Evolutionary conservation across 176 grass and related monocot species (phyloP), one percentile per base, ranked within the genome.

Genomic region (Pontederia paniculata): DNA sequence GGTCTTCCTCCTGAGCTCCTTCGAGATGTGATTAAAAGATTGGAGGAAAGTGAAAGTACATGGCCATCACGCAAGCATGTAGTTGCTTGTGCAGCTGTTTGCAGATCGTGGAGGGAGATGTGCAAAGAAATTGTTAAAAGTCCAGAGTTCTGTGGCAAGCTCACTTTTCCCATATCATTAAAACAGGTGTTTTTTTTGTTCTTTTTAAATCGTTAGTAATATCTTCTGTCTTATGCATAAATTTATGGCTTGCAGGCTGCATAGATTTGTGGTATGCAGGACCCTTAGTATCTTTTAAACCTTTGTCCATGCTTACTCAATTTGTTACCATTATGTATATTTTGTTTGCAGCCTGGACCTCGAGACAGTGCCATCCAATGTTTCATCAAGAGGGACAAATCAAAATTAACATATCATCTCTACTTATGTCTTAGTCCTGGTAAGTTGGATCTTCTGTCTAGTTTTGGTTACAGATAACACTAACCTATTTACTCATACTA

Each of bases 341-440:
- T 37, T 37, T 37, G 28, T 83, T 78, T 72, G 45, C 75, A 99
- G 94, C 94, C 94, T 66, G 94, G 94, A 3, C 80, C 94, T 70
- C 80, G 94, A 57, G 94, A 99, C 43, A 83, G 76, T 60, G 77
- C 80, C 70, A 85, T 99, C 64, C 87, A 85, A 66, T 99, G 94
- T 72, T 93, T 84, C 57, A 99, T 99, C 78, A 99, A 93, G 81
- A 84, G 94, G 87, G 85, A 99, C 37, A 88, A 70, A 72, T 99
- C 94, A 72, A 99, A 88, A 74, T 81, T 79, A 41, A 99, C 87
- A 21, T 99, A 99, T 79, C 76, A 83, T 71, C 83, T 99, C 21
- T 99, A 93, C 55, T 65, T 99, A 67, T 91, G 87, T 53, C 83
- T 99, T 67, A 88, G 71, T 69, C 78, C 69, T 53, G 78, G 94